phyloP scores from a whole-genome alignment of 345 rosid species.

The Gossypium stocksii region DNA sequence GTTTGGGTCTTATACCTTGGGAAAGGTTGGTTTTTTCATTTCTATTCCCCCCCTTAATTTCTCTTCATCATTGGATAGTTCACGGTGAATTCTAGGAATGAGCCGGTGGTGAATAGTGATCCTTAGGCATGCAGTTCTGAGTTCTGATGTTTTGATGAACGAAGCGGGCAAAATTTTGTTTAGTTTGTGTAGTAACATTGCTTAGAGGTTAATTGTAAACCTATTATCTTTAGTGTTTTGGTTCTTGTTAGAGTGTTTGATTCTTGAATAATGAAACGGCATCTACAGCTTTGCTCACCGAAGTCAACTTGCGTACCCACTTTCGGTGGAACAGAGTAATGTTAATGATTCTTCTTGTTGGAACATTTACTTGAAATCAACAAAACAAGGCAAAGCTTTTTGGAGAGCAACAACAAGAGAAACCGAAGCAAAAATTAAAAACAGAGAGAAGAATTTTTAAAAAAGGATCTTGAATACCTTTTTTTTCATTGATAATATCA shows the following conservation, averaged over 20 bases:
- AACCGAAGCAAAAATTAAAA: too few relatives aligned
- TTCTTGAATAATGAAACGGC: not conserved
- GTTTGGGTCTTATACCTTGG: constrained; percentile 74
- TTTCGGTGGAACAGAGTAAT: too few relatives aligned
- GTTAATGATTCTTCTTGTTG: not conserved
- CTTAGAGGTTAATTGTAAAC: not conserved
- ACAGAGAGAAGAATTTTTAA: too few relatives aligned
- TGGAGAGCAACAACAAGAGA: too few relatives aligned
- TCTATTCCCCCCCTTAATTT: not conserved
- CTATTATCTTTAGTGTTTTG: not conserved
- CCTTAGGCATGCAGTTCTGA: not conserved
- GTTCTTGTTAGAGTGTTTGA: not conserved
- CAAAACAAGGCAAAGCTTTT: too few relatives aligned
- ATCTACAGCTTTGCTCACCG: not conserved
- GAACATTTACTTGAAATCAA: too few relatives aligned
- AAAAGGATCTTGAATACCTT: too few relatives aligned
- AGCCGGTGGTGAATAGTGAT: not conserved
- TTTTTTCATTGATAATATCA: too few relatives aligned
- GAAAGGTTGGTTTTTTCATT: constrained; percentile 50
- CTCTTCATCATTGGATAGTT: not conserved
- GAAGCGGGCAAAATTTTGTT: not conserved
- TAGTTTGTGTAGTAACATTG: constrained; percentile 3
- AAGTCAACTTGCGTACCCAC: not conserved
- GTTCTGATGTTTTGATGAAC: constrained; percentile 1
- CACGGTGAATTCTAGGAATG: not conserved